Percentiles rank a stretch among this genome's conserved stretches.
These are phyloP conservation scores for Talaromyces albobiverticillius DNA, from an alignment of 2,329 filamentous ascomycete genomes.

Conservation along the genomic window DNA sequence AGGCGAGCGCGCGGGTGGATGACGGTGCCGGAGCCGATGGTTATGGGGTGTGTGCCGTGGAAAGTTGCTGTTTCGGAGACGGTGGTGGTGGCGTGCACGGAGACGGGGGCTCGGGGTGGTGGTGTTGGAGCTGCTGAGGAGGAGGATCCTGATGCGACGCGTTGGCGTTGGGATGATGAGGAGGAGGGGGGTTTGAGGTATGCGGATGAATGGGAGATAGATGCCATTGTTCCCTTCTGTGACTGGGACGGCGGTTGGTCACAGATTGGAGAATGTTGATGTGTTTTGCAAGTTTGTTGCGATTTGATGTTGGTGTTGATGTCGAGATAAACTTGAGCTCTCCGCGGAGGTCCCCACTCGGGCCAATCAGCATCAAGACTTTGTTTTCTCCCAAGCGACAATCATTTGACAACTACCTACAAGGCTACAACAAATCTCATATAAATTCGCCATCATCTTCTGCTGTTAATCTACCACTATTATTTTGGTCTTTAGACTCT, in stretches of 20 bases:
- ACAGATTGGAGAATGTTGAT: neutral
- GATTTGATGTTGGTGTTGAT: too few relatives aligned
- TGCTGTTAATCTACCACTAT: too few relatives aligned
- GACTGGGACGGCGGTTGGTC: neutral
- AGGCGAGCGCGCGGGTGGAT: constrained; percentile 83
- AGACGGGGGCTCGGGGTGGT: constrained; percentile 33
- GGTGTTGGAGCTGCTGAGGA: constrained; percentile 21
- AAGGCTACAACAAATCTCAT: too few relatives aligned
- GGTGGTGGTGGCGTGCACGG: constrained; percentile 34
- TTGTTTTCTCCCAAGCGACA: too few relatives aligned
- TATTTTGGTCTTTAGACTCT: too few relatives aligned
- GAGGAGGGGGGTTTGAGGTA: constrained; percentile 26
- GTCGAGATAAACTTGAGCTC: neutral
- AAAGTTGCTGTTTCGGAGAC: constrained; percentile 39
- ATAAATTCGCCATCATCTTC: too few relatives aligned
- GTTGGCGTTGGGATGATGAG: constrained; percentile 20
- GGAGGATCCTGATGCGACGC: constrained; percentile 23
- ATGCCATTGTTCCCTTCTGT: neutral
- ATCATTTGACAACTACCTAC: too few relatives aligned
- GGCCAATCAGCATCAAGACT: neutral
- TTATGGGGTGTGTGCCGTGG: constrained; percentile 71
- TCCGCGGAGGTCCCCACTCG: neutral
- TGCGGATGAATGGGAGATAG: constrained; percentile 14
- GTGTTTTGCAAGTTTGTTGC: too few relatives aligned
- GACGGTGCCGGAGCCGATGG: constrained; percentile 71